Evolutionary conservation across 345 rosid genomes (phyloP), one percentile per base, ranked within the genome.

Genomic region (Eucalyptus marginata): DNA sequence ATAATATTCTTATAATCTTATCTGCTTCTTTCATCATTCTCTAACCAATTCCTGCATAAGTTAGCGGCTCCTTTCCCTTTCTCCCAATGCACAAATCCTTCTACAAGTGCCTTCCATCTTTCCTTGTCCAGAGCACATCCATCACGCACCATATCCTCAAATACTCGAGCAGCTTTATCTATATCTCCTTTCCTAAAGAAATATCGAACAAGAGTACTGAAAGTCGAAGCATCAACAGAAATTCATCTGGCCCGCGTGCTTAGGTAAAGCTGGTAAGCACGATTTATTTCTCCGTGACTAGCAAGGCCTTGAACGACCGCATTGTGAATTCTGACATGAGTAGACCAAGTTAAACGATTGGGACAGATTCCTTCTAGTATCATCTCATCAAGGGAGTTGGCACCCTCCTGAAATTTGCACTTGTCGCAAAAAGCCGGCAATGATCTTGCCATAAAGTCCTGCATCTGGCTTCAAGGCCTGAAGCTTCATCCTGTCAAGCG

Each of bases 381-480:
- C 98, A 96, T 96, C 93, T 97, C 99, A 64, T 96, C 99, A 6
- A 96, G 94, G 90, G 95, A 95, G 92, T 94, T 95, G 33, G 98
- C 98, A 91, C 98, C 99, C 93, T 95, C 97, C 71, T 56, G 91
- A 89, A 94, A 96, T 93, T 94, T 94, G 92, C 59, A 13, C 71
- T 91, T 54, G 91, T 91, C 90, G 88, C 97, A 96, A 76, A 76
- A 94, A 94, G 43, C 95, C 95, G 68, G 52, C 88, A 88, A 96
- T 95, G 88, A 96, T 94, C 92, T 94, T 97, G 81, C 96, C 98
- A 15, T 96, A 93, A 88, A 96, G 92, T 52, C 97, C 97, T 66
- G 98, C 97, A 92, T 96, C 98, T 64, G 97, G 99, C 90, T 94
- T 96, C 89, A 96, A 92, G 86, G 97, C 98, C 90, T 95, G 99